A percentile compares a stretch with the other conserved stretches of the same genome.
Evolutionary conservation across 345 rosid genomes (phyloP).

Genomic region (Lepidium sativum): DNA sequence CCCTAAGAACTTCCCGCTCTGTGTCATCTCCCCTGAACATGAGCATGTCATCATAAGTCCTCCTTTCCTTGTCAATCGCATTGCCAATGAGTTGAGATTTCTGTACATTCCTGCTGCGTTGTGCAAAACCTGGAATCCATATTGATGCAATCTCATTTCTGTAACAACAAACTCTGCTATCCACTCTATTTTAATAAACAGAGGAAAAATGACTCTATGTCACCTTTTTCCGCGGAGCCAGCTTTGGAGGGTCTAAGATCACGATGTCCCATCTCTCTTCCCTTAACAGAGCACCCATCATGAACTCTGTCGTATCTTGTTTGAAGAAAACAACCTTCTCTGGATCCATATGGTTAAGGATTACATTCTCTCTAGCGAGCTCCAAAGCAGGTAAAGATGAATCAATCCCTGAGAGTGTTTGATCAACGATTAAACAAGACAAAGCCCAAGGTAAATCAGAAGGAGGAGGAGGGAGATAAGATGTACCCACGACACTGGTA

Average conservation of each 20-base stretch:
- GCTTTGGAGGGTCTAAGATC: constrained; percentile 84
- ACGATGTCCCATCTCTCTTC: constrained; percentile 81
- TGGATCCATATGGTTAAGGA: constrained; percentile 66
- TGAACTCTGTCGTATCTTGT: constrained; percentile 67
- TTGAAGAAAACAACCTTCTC: constrained; percentile 46
- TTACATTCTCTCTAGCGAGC: constrained; percentile 73
- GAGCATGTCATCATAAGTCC: constrained; percentile 94
- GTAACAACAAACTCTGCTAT: not conserved
- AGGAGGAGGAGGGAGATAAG: not conserved
- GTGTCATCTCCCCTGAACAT: constrained; percentile 93
- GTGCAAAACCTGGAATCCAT: constrained; percentile 44
- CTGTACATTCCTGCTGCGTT: constrained; percentile 78
- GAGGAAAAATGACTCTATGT: not conserved
- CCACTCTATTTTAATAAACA: not conserved
- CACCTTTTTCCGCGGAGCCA: constrained; percentile 81
- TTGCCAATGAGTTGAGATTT: constrained; percentile 67
- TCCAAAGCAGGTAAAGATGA: constrained; percentile 79
- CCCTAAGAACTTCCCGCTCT: constrained; percentile 63
- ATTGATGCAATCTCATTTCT: not conserved
- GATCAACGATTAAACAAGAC: not conserved
- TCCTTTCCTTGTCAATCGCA: constrained; percentile 65
- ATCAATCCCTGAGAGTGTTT: constrained; percentile 55
- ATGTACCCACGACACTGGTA: constrained; percentile 42
- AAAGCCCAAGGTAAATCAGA: not conserved
- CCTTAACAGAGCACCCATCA: constrained; percentile 70